Conservation (phyloP, 192 early-diverging fungal genomes). For the Backusella psychrophila region DNA sequence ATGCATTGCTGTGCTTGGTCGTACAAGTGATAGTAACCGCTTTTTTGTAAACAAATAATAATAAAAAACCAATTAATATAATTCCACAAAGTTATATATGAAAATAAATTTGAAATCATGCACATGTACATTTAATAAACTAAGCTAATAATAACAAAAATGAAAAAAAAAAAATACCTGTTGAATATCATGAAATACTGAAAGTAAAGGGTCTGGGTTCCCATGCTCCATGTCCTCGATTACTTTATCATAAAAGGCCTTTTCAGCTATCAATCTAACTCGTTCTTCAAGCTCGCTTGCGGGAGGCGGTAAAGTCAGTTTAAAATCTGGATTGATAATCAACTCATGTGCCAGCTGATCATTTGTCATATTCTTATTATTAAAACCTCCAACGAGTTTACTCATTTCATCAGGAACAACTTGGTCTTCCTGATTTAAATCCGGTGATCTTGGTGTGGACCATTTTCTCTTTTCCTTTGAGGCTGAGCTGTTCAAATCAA, state of each 20-base stretch:
- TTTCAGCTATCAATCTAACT: slow-evolving; percentile 58
- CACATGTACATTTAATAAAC: neutral
- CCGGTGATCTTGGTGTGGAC: neutral
- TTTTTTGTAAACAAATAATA: slow-evolving; percentile 23
- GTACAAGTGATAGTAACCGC: slow-evolving; percentile 63
- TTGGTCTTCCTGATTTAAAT: neutral
- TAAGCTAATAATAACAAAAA: neutral
- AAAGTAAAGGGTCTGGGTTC: slow-evolving; percentile 44
- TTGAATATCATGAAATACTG: slow-evolving; percentile 53
- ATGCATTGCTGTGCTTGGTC: slow-evolving; percentile 49
- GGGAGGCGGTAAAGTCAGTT: slow-evolving; percentile 34
- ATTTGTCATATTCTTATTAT: slow-evolving; percentile 49
- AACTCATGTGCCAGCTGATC: slow-evolving; percentile 77
- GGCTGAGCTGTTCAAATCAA: neutral
- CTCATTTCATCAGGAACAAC: slow-evolving; percentile 20
- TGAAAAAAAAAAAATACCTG: slow-evolving; percentile 40
- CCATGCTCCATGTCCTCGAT: slow-evolving; percentile 55
- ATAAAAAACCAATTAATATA: neutral
- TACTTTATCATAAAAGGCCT: slow-evolving; percentile 74
- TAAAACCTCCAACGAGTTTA: slow-evolving; percentile 31
- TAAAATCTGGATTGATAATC: slow-evolving; percentile 70
- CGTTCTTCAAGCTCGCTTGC: slow-evolving; percentile 47
- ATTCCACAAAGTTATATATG: neutral
- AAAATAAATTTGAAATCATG: neutral
- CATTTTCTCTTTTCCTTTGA: neutral